These are phyloP conservation scores for Ilex aquifolium DNA, from an alignment of 257 asterid genomes.

Conservation along the genomic window DNA sequence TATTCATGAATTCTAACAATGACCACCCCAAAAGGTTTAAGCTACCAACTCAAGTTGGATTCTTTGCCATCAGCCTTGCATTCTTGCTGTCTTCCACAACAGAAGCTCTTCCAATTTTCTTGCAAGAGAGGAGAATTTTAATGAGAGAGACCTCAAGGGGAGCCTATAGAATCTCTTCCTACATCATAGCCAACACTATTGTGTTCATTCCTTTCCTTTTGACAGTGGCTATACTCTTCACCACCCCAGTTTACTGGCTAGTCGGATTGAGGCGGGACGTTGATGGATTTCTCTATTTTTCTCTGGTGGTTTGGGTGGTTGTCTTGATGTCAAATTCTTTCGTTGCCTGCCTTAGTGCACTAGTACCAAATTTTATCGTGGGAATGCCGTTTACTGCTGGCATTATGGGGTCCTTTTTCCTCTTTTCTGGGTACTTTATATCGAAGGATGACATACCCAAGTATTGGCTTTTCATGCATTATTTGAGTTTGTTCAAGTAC, in stretches of 20 bases:
- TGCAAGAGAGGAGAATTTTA: conserved; percentile 60
- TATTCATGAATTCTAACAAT: conserved; percentile 38
- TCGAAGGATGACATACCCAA: conserved; percentile 51
- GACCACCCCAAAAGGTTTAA: conserved; percentile 21
- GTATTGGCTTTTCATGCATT: conserved; percentile 60
- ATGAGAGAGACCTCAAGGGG: conserved; percentile 69
- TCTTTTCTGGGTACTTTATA: conserved; percentile 74
- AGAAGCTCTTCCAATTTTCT: conserved; percentile 79
- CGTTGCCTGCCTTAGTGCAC: conserved; percentile 55
- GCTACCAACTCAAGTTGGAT: conserved; percentile 57
- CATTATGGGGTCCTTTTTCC: conserved; percentile 60
- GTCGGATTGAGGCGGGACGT: conserved; percentile 46
- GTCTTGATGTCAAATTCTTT: conserved; percentile 62
- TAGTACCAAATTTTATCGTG: conserved; percentile 53
- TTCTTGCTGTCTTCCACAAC: conserved; percentile 73
- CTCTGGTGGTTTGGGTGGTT: conserved; percentile 58
- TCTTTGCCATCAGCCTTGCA: conserved; percentile 69
- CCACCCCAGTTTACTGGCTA: conserved; percentile 60
- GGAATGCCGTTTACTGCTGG: conserved; percentile 61
- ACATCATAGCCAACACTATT: conserved; percentile 50
- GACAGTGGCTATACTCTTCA: conserved; percentile 44
- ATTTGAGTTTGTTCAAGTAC: conserved; percentile 68
- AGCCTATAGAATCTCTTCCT: conserved; percentile 69
- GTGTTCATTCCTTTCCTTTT: conserved; percentile 72
- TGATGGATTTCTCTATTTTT: conserved; percentile 44